phyloP scores from a whole-genome alignment of 805 yeast species.

The Crinitomyces ghanaensis region DNA sequence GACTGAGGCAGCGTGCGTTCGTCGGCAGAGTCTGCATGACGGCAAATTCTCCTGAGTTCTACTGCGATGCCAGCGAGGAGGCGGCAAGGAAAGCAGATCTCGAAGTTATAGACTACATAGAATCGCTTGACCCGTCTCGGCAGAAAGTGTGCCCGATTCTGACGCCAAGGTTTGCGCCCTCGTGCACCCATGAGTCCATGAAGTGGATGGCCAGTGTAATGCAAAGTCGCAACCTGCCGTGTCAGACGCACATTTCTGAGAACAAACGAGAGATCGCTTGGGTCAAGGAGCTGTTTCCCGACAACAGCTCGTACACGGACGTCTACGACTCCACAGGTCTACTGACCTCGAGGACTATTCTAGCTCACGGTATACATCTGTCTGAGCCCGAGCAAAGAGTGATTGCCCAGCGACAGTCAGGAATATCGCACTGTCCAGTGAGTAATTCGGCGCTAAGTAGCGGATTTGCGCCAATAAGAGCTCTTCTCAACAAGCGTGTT shows the following conservation, averaged over 20 bases:
- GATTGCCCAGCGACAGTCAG: conserved; percentile 44
- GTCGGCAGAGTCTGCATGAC: conserved; percentile 93
- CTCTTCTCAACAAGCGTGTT: conserved; percentile 50
- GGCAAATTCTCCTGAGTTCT: conserved; percentile 56
- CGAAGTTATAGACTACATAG: conserved; percentile 46
- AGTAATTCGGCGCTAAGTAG: conserved; percentile 80
- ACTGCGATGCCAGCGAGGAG: conserved; percentile 42
- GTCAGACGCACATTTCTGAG: conserved; percentile 89
- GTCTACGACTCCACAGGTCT: conserved; percentile 61
- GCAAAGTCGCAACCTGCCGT: conserved; percentile 39
- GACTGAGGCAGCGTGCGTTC: conserved; percentile 72
- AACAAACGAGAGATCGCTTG: conserved; percentile 62
- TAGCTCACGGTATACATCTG: conserved; percentile 86
- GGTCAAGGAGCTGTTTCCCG: conserved; percentile 65
- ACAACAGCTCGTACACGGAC: conserved; percentile 53
- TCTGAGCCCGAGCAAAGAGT: conserved; percentile 49
- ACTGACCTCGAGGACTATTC: conserved; percentile 52
- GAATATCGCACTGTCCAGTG: conserved; percentile 88
- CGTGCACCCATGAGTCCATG: conserved; percentile 58
- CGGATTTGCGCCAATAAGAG: conserved; percentile 78
- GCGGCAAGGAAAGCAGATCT: conserved; percentile 45
- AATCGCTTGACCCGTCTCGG: conserved; percentile 39
- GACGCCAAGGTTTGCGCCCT: conserved; percentile 92
- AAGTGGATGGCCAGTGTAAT: conserved; percentile 50
- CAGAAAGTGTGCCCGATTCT: conserved; percentile 57